Percentiles rank a stretch among this genome's conserved stretches.
phyloP scores from a whole-genome alignment of 768 basidiomycete genomes.

The Suillus occidentalis region DNA sequence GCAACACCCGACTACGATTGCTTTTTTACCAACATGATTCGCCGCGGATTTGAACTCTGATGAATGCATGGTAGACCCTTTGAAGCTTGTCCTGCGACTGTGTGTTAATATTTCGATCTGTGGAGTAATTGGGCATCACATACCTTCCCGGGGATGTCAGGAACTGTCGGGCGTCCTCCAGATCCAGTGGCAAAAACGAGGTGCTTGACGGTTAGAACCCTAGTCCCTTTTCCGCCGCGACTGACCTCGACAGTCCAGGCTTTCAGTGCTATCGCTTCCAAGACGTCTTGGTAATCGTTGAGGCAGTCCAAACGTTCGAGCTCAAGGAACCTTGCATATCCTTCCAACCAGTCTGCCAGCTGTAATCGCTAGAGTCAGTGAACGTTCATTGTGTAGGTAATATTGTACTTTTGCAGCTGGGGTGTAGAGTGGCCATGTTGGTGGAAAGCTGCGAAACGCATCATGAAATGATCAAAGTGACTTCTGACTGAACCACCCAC shows the following conservation, averaged over 20 bases:
- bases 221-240: constrained; percentile 33
- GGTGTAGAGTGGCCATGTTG: constrained; percentile 54
- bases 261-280: constrained; percentile 38
- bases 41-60: constrained; percentile 46
- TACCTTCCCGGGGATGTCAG: constrained; percentile 31
- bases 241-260: constrained; percentile 48
- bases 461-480: background rate
- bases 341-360: constrained; percentile 70
- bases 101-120: background rate
- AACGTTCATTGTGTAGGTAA: background rate
- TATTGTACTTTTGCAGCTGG: constrained; percentile 47
- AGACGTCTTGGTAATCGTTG: constrained; percentile 38
- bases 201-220: constrained; percentile 44
- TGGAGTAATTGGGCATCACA: background rate
- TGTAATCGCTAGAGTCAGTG: constrained; percentile 17
- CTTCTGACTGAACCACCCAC: constrained; percentile 29
- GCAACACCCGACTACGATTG: constrained; percentile 67
- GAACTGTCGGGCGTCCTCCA: constrained; percentile 44
- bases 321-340: constrained; percentile 58
- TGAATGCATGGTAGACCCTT: constrained; percentile 56
- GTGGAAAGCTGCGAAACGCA: constrained; percentile 45
- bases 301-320: constrained; percentile 65
- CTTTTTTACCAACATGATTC: constrained; percentile 60
- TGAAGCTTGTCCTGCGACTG: constrained; percentile 45
- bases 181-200: constrained; percentile 59